phyloP scores from a whole-genome alignment of 805 yeast species.

The Millerozyma acaciae region DNA sequence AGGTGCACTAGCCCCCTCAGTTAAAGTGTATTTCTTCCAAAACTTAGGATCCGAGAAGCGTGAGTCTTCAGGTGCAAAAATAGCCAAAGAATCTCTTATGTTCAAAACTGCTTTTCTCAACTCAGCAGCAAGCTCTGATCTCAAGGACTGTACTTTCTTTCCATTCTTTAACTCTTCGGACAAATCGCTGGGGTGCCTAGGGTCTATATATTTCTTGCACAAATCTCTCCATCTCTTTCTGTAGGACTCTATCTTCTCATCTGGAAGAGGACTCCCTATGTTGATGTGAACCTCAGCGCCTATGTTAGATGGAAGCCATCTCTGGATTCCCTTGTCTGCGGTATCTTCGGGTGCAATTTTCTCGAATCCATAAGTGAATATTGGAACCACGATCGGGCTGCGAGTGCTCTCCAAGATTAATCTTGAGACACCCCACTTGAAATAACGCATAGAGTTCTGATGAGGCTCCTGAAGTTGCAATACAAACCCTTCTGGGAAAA shows the following conservation, averaged over 20 bases:
- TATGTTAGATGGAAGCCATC: slow-evolving; percentile 58
- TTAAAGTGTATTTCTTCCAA: slow-evolving; percentile 66
- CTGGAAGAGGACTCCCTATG: slow-evolving; percentile 71
- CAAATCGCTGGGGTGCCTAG: slow-evolving; percentile 52
- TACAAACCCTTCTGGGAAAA: slow-evolving; percentile 93
- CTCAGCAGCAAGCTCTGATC: slow-evolving; percentile 67
- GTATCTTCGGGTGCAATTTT: slow-evolving; percentile 77
- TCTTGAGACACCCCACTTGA: slow-evolving; percentile 93
- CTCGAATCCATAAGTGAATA: slow-evolving; percentile 83
- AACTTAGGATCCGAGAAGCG: slow-evolving; percentile 64
- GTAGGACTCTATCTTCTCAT: slow-evolving; percentile 51
- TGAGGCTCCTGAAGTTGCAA: slow-evolving; percentile 78
- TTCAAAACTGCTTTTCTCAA: slow-evolving; percentile 61
- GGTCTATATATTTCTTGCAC: slow-evolving; percentile 52
- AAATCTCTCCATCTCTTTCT: slow-evolving; percentile 68
- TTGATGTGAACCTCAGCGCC: slow-evolving; percentile 66
- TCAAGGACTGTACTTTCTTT: slow-evolving; percentile 55
- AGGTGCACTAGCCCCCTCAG: slow-evolving; percentile 66
- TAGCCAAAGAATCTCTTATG: slow-evolving; percentile 34
- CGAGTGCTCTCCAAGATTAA: slow-evolving; percentile 75
- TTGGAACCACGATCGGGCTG: slow-evolving; percentile 85
- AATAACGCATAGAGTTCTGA: slow-evolving; percentile 84
- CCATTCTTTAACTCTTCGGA: slow-evolving; percentile 62
- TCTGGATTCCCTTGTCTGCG: slow-evolving; percentile 50
- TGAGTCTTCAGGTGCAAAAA: slow-evolving; percentile 60